Conservation (phyloP, 2,329 filamentous ascomycete genomes). For the Colletotrichum orbiculare region DNA sequence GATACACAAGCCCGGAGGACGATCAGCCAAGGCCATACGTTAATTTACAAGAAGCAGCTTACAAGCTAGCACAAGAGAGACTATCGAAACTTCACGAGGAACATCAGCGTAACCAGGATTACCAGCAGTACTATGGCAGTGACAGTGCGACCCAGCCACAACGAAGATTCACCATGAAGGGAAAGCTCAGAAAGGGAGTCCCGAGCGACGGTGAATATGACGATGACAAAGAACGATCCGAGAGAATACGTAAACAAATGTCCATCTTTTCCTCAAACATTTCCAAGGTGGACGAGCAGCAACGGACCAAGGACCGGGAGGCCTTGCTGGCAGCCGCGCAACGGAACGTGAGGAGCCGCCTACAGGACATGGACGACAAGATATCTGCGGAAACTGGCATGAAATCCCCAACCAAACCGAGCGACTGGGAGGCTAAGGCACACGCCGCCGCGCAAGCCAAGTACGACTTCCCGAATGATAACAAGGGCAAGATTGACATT, state of each 20-base stretch:
- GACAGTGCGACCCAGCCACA: constrained; percentile 50
- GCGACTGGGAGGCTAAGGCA: constrained; percentile 84
- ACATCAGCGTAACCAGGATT: constrained; percentile 69
- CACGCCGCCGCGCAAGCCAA: constrained; percentile 75
- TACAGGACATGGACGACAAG: constrained; percentile 85
- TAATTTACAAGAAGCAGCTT: constrained; percentile 86
- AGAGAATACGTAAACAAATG: constrained; percentile 82
- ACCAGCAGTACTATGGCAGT: constrained; percentile 81
- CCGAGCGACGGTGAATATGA: constrained; percentile 74
- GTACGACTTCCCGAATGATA: constrained; percentile 58
- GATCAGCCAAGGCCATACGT: constrained; percentile 65
- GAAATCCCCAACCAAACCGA: constrained; percentile 73
- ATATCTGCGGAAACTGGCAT: constrained; percentile 82
- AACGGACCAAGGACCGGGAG: constrained; percentile 80
- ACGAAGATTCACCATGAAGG: constrained; percentile 61
- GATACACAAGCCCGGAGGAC: constrained; percentile 46
- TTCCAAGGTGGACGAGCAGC: constrained; percentile 76
- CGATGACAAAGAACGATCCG: constrained; percentile 75
- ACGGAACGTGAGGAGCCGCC: constrained; percentile 82
- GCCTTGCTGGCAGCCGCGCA: constrained; percentile 82
- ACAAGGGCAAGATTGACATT: constrained; percentile 71
- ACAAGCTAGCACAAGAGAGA: constrained; percentile 85
- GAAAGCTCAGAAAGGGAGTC: constrained; percentile 70
- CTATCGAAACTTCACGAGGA: constrained; percentile 84
- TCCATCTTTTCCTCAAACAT: constrained; percentile 77